Evolutionary conservation across 169 alveolate species (phyloP).

Genomic region (Prorocentrum cordatum): DNA sequence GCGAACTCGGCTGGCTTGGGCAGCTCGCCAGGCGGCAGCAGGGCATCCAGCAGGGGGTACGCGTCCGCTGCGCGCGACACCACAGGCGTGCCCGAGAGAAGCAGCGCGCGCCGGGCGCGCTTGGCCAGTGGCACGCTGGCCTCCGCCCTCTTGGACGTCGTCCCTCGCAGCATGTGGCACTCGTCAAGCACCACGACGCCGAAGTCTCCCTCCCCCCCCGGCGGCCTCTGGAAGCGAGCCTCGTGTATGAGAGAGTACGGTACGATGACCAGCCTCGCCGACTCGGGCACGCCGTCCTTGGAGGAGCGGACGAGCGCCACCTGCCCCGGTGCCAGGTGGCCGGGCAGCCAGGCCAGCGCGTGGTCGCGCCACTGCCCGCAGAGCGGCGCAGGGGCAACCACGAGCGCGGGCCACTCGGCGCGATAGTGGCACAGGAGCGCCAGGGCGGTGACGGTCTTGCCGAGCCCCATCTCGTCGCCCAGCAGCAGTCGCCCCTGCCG

Average conservation of each 20-base stretch:
- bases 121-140: slow-evolving; percentile 81
- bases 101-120: slow-evolving; percentile 81
- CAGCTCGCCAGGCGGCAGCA: too few relatives aligned
- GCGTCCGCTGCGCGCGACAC: slow-evolving; percentile 86
- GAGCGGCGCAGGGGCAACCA: slow-evolving; percentile 89
- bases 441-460: slow-evolving; percentile 94
- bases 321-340: slow-evolving; percentile 73
- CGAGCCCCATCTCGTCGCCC: slow-evolving; percentile 99
- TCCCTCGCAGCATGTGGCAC: slow-evolving; percentile 89
- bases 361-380: slow-evolving; percentile 91
- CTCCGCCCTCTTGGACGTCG: slow-evolving; percentile 75
- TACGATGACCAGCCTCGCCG: too few relatives aligned
- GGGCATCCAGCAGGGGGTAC: slow-evolving; percentile 80
- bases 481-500: slow-evolving; percentile 88
- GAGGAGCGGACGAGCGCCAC: background rate
- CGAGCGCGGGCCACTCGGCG: slow-evolving; percentile 91
- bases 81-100: slow-evolving; percentile 91
- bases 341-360: slow-evolving; percentile 87
- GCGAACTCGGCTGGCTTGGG: slow-evolving; percentile 76
- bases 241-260: too few relatives aligned
- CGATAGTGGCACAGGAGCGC: slow-evolving; percentile 73
- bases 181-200: slow-evolving; percentile 88
- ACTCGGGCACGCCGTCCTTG: background rate
- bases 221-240: too few relatives aligned
- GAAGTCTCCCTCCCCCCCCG: background rate